These are phyloP conservation scores for Penicillium daleae DNA, from an alignment of 495 filamentous ascomycete species.

Conservation along the genomic window DNA sequence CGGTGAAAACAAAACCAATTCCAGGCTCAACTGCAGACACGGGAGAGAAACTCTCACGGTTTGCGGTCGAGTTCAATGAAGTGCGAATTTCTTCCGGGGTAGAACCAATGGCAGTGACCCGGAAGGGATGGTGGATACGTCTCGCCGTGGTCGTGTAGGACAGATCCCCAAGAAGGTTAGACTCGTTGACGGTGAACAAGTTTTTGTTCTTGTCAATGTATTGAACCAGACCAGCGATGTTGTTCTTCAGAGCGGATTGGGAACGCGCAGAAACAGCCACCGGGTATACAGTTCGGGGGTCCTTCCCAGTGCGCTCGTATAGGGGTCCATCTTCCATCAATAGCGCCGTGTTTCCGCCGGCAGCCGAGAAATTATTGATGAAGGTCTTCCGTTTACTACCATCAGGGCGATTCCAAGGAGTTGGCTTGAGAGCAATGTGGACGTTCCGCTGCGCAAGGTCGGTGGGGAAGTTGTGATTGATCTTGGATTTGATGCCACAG, in stretches of 20 bases:
- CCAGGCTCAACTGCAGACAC: conserved; percentile 44
- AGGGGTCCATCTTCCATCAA: conserved; percentile 60
- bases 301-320: conserved; percentile 44
- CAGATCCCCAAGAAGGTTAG: conserved; percentile 48
- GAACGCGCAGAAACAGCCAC: conserved; percentile 59
- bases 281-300: conserved; percentile 54
- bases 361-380: conserved; percentile 70
- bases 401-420: conserved; percentile 65
- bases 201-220: conserved; percentile 56
- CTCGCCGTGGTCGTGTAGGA: conserved; percentile 85
- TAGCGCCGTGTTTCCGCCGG: conserved; percentile 57
- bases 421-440: conserved; percentile 63
- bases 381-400: conserved; percentile 66
- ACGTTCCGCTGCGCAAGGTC: conserved; percentile 77
- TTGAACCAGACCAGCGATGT: conserved; percentile 53
- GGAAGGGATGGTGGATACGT: conserved; percentile 79
- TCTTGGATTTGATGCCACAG: conserved; percentile 81
- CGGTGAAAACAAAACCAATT: conserved; percentile 59
- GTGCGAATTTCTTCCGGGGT: conserved; percentile 36
- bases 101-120: conserved; percentile 62
- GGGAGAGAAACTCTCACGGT: conserved; percentile 31
- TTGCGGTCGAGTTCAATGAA: conserved; percentile 34
- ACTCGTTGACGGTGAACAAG: conserved; percentile 42
- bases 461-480: conserved; percentile 81
- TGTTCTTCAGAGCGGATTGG: conserved; percentile 58